phyloP scores from a whole-genome alignment of 2,329 filamentous ascomycete genomes.

The Aspergillus tubingensis region DNA sequence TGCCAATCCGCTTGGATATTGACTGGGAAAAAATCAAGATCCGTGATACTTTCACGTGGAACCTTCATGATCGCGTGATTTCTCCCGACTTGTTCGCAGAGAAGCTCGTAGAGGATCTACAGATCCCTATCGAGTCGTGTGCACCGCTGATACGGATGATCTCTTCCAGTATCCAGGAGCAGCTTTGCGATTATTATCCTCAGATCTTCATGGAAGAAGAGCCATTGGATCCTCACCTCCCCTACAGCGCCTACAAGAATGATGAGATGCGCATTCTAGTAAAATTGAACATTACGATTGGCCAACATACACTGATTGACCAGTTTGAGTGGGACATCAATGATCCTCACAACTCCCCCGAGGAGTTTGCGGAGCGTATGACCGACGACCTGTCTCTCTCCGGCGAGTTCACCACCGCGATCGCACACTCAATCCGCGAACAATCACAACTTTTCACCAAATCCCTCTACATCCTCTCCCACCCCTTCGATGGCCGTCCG shows the following conservation, averaged over 20 bases:
- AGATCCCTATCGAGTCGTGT: constrained; percentile 69
- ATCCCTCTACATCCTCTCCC: constrained; percentile 87
- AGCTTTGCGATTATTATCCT: constrained; percentile 90
- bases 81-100: constrained; percentile 79
- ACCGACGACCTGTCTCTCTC: constrained; percentile 84
- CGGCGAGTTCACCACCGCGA: constrained; percentile 95
- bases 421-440: constrained; percentile 96
- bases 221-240: constrained; percentile 81
- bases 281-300: constrained; percentile 97
- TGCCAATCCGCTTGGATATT: constrained; percentile 87
- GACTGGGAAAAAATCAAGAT: constrained; percentile 95
- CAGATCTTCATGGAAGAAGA: constrained; percentile 89
- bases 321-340: constrained; percentile 99
- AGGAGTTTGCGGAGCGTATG: constrained; percentile 91
- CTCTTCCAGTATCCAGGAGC: constrained; percentile 74
- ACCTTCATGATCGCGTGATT: constrained; percentile 86
- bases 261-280: constrained; percentile 97
- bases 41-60: constrained; percentile 98
- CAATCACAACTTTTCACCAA: constrained; percentile 93
- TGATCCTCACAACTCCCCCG: constrained; percentile 87
- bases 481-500: constrained; percentile 91
- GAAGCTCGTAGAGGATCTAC: constrained; percentile 83
- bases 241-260: constrained; percentile 94
- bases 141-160: constrained; percentile 63
- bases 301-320: constrained; percentile 87